Conservation (phyloP, 208 protist species). For the Phytomonas serpens region DNA sequence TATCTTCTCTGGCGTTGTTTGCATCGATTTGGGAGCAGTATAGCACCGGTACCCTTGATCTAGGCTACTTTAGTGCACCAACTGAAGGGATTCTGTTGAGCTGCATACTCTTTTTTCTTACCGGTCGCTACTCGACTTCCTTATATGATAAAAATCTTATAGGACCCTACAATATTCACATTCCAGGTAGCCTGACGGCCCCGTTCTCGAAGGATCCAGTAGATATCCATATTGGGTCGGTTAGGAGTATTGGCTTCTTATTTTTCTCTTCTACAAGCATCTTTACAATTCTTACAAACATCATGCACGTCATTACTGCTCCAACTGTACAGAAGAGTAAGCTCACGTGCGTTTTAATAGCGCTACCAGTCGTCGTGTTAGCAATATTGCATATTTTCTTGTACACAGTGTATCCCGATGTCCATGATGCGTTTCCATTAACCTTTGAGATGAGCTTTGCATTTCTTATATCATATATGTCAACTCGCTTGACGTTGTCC, state of each 20-base stretch:
- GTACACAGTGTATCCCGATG: slow-evolving; percentile 27
- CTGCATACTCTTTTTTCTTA: slow-evolving; percentile 51
- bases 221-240: slow-evolving; percentile 32
- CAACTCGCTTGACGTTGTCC: slow-evolving; percentile 71
- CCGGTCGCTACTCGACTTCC: slow-evolving; percentile 22
- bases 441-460: slow-evolving; percentile 74
- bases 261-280: slow-evolving; percentile 24
- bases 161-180: slow-evolving; percentile 20
- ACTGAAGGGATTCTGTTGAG: slow-evolving; percentile 79
- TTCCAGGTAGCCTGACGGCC: not conserved
- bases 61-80: slow-evolving; percentile 85
- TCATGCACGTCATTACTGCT: slow-evolving; percentile 28
- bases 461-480: slow-evolving; percentile 58
- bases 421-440: slow-evolving; percentile 48
- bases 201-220: slow-evolving; percentile 13
- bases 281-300: slow-evolving; percentile 49
- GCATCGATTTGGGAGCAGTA: slow-evolving; percentile 86
- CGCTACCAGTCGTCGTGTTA: slow-evolving; percentile 33
- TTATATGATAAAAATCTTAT: slow-evolving; percentile 44
- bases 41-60: slow-evolving; percentile 83
- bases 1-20: slow-evolving; percentile 59
- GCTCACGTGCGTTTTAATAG: slow-evolving; percentile 22
- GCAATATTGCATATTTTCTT: slow-evolving; percentile 40
- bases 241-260: slow-evolving; percentile 39
- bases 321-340: slow-evolving; percentile 25